Conservation (phyloP, 169 alveolate genomes). For the Eimeria praecox region DNA sequence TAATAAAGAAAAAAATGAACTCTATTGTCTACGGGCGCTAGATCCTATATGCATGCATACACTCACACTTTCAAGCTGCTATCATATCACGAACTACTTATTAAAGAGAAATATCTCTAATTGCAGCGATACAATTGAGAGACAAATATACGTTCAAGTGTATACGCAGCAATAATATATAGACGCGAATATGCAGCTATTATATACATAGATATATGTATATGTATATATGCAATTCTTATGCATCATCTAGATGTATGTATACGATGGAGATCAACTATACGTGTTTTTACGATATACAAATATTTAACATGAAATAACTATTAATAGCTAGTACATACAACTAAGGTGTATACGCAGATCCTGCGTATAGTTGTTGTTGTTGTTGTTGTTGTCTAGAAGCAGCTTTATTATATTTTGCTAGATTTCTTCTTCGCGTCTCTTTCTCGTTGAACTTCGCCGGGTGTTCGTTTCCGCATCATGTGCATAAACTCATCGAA, state of each 20-base stretch:
- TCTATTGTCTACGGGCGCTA: too few relatives aligned
- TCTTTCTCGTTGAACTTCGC: conserved; percentile 23
- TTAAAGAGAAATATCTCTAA: background rate
- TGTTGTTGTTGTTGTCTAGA: background rate
- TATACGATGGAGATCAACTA: too few relatives aligned
- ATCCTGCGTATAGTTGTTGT: background rate
- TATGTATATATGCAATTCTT: too few relatives aligned
- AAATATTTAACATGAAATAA: too few relatives aligned
- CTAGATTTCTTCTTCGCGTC: background rate
- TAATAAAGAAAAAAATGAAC: too few relatives aligned
- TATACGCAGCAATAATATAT: background rate
- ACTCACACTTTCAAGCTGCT: background rate
- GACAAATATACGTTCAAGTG: background rate
- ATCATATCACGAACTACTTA: background rate
- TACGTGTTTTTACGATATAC: too few relatives aligned
- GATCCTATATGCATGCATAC: too few relatives aligned
- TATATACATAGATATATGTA: too few relatives aligned
- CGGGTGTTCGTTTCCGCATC: conserved; percentile 79
- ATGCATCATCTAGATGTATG: too few relatives aligned
- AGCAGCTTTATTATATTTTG: background rate
- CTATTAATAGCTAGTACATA: too few relatives aligned
- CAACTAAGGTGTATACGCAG: too few relatives aligned
- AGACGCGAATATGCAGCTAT: background rate
- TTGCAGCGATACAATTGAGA: background rate
- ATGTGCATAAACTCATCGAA: conserved; percentile 83